Conservation (phyloP, 139 green algal species). For the Chlorokybus atmophyticus region DNA sequence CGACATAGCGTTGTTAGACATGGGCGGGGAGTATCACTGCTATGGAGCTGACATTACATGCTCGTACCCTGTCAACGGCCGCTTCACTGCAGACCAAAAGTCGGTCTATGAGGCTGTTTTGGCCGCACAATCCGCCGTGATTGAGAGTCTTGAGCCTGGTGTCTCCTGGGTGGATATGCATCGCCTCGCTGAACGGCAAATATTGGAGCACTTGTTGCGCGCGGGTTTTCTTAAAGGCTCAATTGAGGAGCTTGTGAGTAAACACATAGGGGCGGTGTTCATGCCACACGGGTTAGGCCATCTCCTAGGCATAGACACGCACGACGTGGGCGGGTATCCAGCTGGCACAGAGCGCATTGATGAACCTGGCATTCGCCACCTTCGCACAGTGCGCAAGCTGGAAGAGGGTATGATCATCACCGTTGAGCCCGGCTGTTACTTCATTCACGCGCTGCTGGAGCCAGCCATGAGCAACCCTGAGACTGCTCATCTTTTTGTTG, state of each 20-base stretch:
- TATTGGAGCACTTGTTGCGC: no score
- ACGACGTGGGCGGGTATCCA: conserved; percentile 89
- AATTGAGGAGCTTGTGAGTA: conserved; percentile 54
- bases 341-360: conserved; percentile 10
- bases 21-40: conserved; percentile 64
- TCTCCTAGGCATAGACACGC: conserved; percentile 75
- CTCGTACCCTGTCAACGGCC: conserved; percentile 56
- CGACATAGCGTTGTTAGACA: conserved; percentile 66
- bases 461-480: conserved; percentile 24
- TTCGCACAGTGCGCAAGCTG: conserved; percentile 35
- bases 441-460: conserved; percentile 54
- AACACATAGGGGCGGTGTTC: conserved; percentile 65
- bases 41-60: conserved; percentile 64
- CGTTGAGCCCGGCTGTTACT: conserved; percentile 79
- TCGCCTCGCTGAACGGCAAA: no score
- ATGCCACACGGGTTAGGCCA: conserved; percentile 90
- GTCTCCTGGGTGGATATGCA: conserved; percentile 70
- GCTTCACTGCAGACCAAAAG: conserved; percentile 54
- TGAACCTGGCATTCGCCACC: conserved; percentile 14
- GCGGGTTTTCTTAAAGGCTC: conserved; percentile 39
- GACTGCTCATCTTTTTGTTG: conserved; percentile 26
- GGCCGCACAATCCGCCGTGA: conserved; percentile 32
- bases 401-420: conserved; percentile 72
- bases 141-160: conserved; percentile 53
- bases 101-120: conserved; percentile 71